Evolutionary conservation across 2,329 filamentous ascomycete species (phyloP).

Genomic region (Ophiosphaerella korrae): DNA sequence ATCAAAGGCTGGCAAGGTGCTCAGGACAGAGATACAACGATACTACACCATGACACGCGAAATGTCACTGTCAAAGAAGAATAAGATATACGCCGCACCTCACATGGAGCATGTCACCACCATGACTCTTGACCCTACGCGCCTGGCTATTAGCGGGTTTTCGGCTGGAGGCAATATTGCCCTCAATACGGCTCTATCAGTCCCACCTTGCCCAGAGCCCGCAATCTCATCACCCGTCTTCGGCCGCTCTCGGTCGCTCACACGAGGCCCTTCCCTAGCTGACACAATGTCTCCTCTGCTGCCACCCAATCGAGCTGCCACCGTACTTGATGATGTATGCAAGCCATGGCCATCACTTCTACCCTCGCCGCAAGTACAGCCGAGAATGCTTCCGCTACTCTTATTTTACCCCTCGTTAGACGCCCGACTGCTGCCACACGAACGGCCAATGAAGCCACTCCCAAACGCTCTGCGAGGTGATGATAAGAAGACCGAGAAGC

Average conservation of each 20-base stretch:
- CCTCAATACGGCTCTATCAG: constrained; percentile 49
- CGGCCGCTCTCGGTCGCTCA: constrained; percentile 7
- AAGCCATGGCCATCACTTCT: constrained; percentile 47
- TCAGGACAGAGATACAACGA: constrained; percentile 43
- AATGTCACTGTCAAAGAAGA: constrained; percentile 24
- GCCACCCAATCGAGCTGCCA: constrained; percentile 34
- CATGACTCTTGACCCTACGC: constrained; percentile 46
- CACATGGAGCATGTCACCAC: constrained; percentile 26
- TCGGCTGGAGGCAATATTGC: constrained; percentile 56
- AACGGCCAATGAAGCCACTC: constrained; percentile 44
- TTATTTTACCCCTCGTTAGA: constrained; percentile 53
- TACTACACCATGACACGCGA: constrained; percentile 37
- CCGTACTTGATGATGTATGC: constrained; percentile 37
- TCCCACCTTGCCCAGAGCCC: constrained; percentile 37
- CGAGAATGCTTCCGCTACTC: constrained; percentile 46
- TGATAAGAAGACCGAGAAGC: constrained; percentile 35
- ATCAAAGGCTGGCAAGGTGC: constrained; percentile 38
- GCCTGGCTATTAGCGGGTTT: constrained; percentile 52
- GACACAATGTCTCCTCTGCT: constrained; percentile 35
- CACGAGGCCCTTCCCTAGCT: constrained; percentile 11
- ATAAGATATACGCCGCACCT: constrained; percentile 4
- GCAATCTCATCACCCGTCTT: constrained; percentile 13
- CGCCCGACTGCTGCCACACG: constrained; percentile 48
- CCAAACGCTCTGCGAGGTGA: constrained; percentile 43
- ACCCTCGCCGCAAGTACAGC: constrained; percentile 40